A percentile compares a stretch with the other conserved stretches of the same genome.
phyloP scores from a whole-genome alignment of 202 grass and related monocot species.

The Dendrocalamus latiflorus region DNA sequence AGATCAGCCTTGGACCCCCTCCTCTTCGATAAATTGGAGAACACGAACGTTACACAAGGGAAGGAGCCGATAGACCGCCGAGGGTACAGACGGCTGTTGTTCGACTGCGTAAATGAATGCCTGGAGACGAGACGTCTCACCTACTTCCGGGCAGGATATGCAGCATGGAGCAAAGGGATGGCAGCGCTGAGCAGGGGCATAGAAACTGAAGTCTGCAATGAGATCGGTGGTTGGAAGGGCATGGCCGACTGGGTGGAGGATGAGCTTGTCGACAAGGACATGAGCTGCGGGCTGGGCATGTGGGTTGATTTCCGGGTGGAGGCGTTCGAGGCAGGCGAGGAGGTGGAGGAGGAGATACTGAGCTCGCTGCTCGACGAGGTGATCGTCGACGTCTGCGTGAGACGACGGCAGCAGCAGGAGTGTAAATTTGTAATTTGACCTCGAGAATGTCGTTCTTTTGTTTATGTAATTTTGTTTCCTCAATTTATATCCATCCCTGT shows the following conservation, averaged over 20 bases:
- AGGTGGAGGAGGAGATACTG: conserved; percentile 57
- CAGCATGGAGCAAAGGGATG: conserved; percentile 69
- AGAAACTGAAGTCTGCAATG: conserved; percentile 43
- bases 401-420: conserved; percentile 15
- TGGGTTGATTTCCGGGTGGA: conserved; percentile 76
- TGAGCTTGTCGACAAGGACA: conserved; percentile 80
- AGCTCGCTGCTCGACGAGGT: conserved; percentile 66
- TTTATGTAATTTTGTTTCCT: conserved; percentile 26
- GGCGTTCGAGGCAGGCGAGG: conserved; percentile 43
- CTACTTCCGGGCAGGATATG: conserved; percentile 68
- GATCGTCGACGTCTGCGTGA: conserved; percentile 42
- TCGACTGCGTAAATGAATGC: conserved; percentile 64
- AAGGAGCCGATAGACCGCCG: conserved; percentile 10
- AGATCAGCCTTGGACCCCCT: conserved; percentile 42
- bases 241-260: conserved; percentile 63
- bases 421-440: conserved; percentile 40
- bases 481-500: conserved; percentile 21
- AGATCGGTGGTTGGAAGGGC: conserved; percentile 57
- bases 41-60: conserved; percentile 24
- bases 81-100: conserved; percentile 42
- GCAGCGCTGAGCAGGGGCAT: conserved; percentile 22
- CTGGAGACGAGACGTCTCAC: conserved; percentile 43
- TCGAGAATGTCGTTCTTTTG: conserved; percentile 2
- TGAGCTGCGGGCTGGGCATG: conserved; percentile 56
- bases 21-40: conserved; percentile 47